phyloP scores from a whole-genome alignment of 2,329 filamentous ascomycete species.

The Microdochium trichocladiopsis region DNA sequence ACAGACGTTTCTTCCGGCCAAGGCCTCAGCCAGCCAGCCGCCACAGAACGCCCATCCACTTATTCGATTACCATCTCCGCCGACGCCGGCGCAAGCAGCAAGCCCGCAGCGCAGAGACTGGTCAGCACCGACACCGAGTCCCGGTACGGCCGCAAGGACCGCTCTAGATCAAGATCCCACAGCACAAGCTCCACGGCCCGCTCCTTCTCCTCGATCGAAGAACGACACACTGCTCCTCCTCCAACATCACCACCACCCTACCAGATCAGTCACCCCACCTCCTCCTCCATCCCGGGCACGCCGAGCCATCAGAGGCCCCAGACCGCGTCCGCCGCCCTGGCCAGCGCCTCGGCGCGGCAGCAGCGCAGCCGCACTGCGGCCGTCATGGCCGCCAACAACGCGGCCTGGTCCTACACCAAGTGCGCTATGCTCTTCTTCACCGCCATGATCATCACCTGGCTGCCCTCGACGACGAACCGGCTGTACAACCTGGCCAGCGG shows the following conservation, averaged over 20 bases:
- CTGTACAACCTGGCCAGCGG: constrained; percentile 40
- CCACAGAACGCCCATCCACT: constrained; percentile 14
- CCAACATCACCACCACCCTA: neutral
- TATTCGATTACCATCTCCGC: constrained; percentile 48
- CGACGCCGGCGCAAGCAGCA: constrained; percentile 5
- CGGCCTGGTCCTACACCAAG: constrained; percentile 63
- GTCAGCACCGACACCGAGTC: neutral
- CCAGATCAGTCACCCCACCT: neutral
- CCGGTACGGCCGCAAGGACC: neutral
- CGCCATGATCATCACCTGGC: constrained; percentile 66
- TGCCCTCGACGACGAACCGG: constrained; percentile 71
- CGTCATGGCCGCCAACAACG: constrained; percentile 49
- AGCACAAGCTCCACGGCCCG: constrained; percentile 12
- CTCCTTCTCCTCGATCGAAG: constrained; percentile 15
- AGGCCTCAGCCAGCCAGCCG: neutral
- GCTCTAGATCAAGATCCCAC: neutral
- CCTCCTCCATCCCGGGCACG: too few relatives aligned
- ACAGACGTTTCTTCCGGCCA: neutral
- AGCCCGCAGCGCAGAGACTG: constrained; percentile 4
- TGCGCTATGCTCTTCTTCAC: constrained; percentile 66
- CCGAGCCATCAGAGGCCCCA: constrained; percentile 4
- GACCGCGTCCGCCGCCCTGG: constrained; percentile 5
- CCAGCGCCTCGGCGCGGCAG: constrained; percentile 6
- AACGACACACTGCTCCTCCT: constrained; percentile 1
- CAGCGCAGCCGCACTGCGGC: constrained; percentile 13